Evolutionary conservation across 139 green algal species (phyloP), one percentile per base, ranked within the genome.

Genomic region (Asterochloris erici): DNA sequence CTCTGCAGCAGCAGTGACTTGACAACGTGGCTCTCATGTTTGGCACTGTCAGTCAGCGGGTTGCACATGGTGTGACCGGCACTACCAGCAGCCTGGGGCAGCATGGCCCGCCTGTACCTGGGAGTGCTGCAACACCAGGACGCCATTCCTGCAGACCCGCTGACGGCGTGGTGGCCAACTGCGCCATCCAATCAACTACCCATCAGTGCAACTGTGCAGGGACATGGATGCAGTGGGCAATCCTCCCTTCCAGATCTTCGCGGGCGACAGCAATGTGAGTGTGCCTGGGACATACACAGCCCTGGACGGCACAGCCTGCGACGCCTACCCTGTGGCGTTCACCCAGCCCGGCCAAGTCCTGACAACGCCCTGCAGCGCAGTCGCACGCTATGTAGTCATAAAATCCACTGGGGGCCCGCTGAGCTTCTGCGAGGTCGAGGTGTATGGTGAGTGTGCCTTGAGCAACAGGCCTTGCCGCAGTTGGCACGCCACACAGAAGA

Each of bases 321-420:
- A n/a, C 1, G 76, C 76, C 61, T 80, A 80, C 54, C 61, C 76
- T 26, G 60, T 38, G 23, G 26, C 68, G 76, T 80, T 80, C 76
- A 80, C 47, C 12, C 24, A 61, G 12, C 38, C 29, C 60, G 68
- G 60, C 0, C 21, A 80, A 19, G 47, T 69, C 24, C 23, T 80
- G 1, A 62, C 76, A 16, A 62, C 68, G 47, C 76, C 76, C 60
- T 80, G 76, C 76, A 80, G 11, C 60, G 24, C 23, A 0, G 60
- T 70, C 23, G 76, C 60, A 14, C 76, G 76, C 76, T 80, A 70
- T 80, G 76, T 80, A 12, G 76, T 80, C 60, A 69, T 80, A 61
- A 80, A 80, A 24, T 26, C 38, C 60, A 80, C 60, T n/a, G 61
- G 61, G 13, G 76, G 76, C 13, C 76, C 76, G 11, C 23, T 80